These are phyloP conservation scores for Syzygium syzygioides DNA, from an alignment of 441 rosid species.

Conservation along the genomic window DNA sequence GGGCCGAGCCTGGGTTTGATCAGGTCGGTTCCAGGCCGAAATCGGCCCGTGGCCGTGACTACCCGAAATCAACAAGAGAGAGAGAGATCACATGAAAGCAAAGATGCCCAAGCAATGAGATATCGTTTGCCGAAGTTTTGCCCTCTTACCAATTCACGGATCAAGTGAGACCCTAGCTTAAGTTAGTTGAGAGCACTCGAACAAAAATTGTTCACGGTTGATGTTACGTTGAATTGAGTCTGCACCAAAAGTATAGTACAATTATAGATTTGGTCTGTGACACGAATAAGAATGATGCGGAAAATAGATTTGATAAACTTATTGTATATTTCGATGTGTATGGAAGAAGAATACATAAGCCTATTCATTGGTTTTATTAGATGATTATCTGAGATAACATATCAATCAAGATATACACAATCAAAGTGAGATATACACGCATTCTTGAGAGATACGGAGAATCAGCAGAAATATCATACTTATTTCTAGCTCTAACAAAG, in stretches of 20 bases:
- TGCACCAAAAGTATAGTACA: not conserved
- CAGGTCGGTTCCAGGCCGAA: no score
- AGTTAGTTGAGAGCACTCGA: not conserved
- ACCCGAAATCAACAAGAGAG: not conserved
- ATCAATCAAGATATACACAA: no score
- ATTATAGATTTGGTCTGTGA: not conserved
- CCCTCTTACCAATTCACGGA: not conserved
- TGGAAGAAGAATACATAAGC: not conserved
- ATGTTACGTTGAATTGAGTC: not conserved
- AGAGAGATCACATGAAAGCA: not conserved
- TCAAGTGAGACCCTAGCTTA: not conserved
- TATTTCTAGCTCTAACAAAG: not conserved
- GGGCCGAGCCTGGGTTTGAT: no score
- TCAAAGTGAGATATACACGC: no score
- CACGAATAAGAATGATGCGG: fast-evolving
- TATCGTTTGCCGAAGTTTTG: not conserved
- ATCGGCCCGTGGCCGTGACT: no score
- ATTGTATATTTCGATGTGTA: not conserved
- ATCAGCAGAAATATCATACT: not conserved
- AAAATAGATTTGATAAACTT: not conserved
- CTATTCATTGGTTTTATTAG: no score
- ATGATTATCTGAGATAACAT: no score
- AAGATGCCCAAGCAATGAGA: not conserved
- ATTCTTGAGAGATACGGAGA: not conserved
- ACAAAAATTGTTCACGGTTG: not conserved